Base-by-base conservation (phyloP, 2,329 filamentous ascomycete genomes). In the Proliferodiscus dingleyae region DNA sequence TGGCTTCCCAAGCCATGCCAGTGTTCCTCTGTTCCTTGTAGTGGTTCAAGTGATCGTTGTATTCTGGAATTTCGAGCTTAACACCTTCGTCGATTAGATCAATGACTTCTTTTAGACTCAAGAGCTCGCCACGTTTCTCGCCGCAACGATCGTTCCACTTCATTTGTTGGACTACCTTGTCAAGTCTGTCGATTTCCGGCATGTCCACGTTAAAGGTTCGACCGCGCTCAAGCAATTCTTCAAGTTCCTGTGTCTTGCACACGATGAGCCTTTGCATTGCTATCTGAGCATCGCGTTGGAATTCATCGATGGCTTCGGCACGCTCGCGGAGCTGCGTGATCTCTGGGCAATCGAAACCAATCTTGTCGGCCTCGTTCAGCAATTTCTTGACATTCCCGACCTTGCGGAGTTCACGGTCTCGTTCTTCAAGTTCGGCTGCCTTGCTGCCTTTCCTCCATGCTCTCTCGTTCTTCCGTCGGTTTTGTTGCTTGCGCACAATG, bases 401-500 rank as follows among this genome's bases (percentile, higher is more conserved):
- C 62, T 89, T 94, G 57, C 93, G 88, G 58, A 89, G 76, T 64
- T 96, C 90, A 56, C 83, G 83, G 60, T 87, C 83, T 51, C 80
- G 79, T 63, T 96, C 88, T 67, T 95, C 93, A 57, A 85, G 76
- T 61, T 96, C 90, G 41, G 85, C 80, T 41, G 82, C 84, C 66
- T 86, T 91, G 41, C 78, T 79, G 45, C 82, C 78, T 59, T 80
- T 84, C 54, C 89, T 86, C 81, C 86, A 93, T 36, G 79, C 80
- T 62, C 89, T 93, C 61, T 96, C 91, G 66, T 86, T 95, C 69
- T 97, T 97, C 51, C 91, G 88, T 52, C 93, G 86, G 62, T 94
- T 95, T 68, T 96, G 91, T 70, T 96, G 91, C 71, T 98, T 98
- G 58, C 93, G 87, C 48, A 93, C 90, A 61, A 90, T 95, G 71